Base-by-base conservation (phyloP, 306 rosid genomes). In the Vigna unguiculata region DNA sequence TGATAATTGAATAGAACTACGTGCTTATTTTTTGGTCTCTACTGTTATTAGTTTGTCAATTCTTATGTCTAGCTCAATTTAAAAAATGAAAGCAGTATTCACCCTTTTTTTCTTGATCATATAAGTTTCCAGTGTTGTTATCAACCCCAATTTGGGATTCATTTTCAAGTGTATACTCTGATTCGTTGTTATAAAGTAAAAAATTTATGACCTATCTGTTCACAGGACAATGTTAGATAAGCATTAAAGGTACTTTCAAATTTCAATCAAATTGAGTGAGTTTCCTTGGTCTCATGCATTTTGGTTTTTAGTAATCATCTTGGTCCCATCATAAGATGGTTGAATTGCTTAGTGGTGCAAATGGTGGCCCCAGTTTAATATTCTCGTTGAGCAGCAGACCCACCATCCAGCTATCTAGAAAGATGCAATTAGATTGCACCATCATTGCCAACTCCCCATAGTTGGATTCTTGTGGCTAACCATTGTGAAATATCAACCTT, bases 1-100 rank as follows among this genome's bases (percentile, higher is more conserved):
- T 63, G 75, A 85, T 74, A 74, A 66, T 65, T 80, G 57, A 81
- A 67, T 82, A 82, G 88, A 82, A 82, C 74, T 80, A 70, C 79
- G 78, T 62, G 54, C 78, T 61, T 71, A 69, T 53, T 67, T 14
- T 72, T 66, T 77, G 61, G 70, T 46, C 73, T 77, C 61, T 57
- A n/a, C 32, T 28, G 32, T 52, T 46, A 65, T 1, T 32, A 32
- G 72, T 80, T 68, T 81, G 84, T 69, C 47, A 59, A 32, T 78
- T 59, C 46, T 79, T 79, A 55, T 76, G 74, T 69, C n/a, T 53
- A 73, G 74, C 45, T 76, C 76, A 68, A 71, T 76, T 71, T 45
- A 58, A 22, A 62, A 74, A 28, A 51, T 59, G 46, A 36, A 64
- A 81, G 51, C 17, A 28, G 40, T 25, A 53, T 77, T 71, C 32